Base-by-base conservation (phyloP, 2,329 filamentous ascomycete genomes). In the Diplodia scrobiculata region DNA sequence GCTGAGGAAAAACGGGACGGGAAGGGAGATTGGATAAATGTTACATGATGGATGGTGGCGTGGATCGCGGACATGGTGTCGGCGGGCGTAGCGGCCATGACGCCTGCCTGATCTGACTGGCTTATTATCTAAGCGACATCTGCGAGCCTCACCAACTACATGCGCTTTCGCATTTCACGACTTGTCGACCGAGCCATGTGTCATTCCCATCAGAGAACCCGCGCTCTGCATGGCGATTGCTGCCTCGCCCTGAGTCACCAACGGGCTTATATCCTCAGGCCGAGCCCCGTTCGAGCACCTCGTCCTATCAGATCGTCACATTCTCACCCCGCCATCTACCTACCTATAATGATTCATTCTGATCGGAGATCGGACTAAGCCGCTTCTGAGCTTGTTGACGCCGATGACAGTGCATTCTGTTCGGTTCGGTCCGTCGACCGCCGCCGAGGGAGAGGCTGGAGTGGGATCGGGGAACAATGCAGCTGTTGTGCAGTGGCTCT, bases 21-120 rank as follows among this genome's bases (percentile, higher is more conserved):
- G 54, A 48, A 45, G 19, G 34, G 38, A 2, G 11, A n/a, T 48
- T 25, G 48, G 50, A 52, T 48, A 27, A 27, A 38, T 34, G 52
- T 65, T 65, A 53, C 48, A 55, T 65, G 60, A 27, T 45, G 60
- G 38, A 38, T 10, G 50, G 63, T 54, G 63, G 62, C 62, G 62
- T 45, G 17, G 54, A 38, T 45, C 27, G 19, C n/a, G 21, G 52
- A 21, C 51, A 48, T 32, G 51, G 14, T 48, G 63, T 48, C 27
- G 38, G 38, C 41, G 29, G 17, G 19, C 38, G 19, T n/a, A n/a
- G 27, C 38, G 14, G 3, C 51, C 36, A 36, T 65, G 51, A 36
- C 63, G 52, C 63, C 53, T 50, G 36, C 38, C 38, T 60, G 38
- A 32, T 48, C 17, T 32, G 62, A 51, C 50, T 54, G 25, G 25